Conservation (phyloP, 2,329 filamentous ascomycete species). For the Aspergillus oerlinghausenensis region DNA sequence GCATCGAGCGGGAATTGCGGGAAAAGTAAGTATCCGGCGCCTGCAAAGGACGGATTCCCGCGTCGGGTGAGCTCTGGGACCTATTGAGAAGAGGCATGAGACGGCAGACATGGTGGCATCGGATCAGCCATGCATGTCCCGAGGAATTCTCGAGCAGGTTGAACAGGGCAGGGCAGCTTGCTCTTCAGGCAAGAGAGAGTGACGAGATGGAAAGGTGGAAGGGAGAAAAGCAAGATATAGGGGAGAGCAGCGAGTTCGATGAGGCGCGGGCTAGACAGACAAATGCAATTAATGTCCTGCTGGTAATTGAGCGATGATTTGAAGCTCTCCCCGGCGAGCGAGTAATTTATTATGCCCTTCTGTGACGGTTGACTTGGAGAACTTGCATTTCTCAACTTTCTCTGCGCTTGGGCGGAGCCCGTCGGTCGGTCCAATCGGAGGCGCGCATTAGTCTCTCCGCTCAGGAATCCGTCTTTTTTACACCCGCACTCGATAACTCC, state of each 20-base stretch:
- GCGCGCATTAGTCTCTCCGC: constrained; percentile 15
- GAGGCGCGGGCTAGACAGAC: not conserved
- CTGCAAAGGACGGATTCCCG: constrained; percentile 46
- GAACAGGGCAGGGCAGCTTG: constrained; percentile 7
- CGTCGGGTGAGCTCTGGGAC: constrained; percentile 48
- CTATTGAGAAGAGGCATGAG: constrained; percentile 61
- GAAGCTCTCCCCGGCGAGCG: constrained; percentile 1
- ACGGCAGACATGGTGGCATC: constrained; percentile 56
- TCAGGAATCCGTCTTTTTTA: constrained; percentile 33
- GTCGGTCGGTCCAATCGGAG: constrained; percentile 34
- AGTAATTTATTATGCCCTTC: not conserved
- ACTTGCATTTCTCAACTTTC: not conserved
- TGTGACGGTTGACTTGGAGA: not conserved
- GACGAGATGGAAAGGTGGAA: not conserved
- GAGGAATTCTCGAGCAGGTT: constrained; percentile 18
- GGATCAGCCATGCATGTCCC: constrained; percentile 32
- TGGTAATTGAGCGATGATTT: constrained; percentile 12
- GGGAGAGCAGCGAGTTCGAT: not conserved
- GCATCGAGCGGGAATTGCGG: constrained; percentile 25
- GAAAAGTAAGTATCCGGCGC: constrained; percentile 26
- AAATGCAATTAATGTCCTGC: not conserved
- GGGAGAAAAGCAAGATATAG: not conserved
- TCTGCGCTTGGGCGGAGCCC: constrained; percentile 25
- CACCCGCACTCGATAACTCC: constrained; percentile 12
- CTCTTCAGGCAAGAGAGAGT: constrained; percentile 9